These are phyloP conservation scores for Aureobasidium pullulans DNA, from an alignment of 2,329 filamentous ascomycete genomes.

Conservation along the genomic window DNA sequence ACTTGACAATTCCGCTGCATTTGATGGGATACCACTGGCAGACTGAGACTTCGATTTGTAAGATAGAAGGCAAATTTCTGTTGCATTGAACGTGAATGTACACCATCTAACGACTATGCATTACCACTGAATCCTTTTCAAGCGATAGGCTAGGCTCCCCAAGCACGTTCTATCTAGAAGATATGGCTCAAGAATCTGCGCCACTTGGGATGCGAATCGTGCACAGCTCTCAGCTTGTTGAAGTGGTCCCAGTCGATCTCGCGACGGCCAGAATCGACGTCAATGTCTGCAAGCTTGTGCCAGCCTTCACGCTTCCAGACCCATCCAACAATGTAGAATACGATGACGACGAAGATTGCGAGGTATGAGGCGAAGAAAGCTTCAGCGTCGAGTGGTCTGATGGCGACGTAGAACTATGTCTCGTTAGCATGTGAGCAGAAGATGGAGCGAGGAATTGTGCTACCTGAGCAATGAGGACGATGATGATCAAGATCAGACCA, in stretches of 20 bases:
- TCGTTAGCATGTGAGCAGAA: not conserved
- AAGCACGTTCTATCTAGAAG: not conserved
- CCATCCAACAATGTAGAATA: conserved; percentile 49
- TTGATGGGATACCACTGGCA: too few relatives aligned
- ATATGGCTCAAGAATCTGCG: conserved; percentile 25
- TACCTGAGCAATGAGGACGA: conserved; percentile 67
- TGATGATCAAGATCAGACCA: conserved; percentile 65
- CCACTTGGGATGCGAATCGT: conserved; percentile 49
- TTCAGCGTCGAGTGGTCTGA: conserved; percentile 37
- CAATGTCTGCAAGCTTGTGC: conserved; percentile 53
- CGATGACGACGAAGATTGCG: conserved; percentile 45
- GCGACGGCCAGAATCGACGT: conserved; percentile 59
- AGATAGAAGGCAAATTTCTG: too few relatives aligned
- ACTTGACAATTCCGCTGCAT: too few relatives aligned
- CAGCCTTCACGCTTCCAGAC: conserved; percentile 59
- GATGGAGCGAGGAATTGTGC: not conserved
- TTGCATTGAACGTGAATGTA: too few relatives aligned
- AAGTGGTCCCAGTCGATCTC: conserved; percentile 60
- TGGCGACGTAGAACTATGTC: conserved; percentile 41
- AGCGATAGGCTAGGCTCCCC: too few relatives aligned
- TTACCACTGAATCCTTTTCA: too few relatives aligned
- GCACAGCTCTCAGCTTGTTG: conserved; percentile 45
- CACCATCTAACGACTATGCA: too few relatives aligned
- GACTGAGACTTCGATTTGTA: too few relatives aligned
- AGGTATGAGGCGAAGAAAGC: conserved; percentile 51